phyloP scores from a whole-genome alignment of 306 rosid species.

The Quercus ilex region DNA sequence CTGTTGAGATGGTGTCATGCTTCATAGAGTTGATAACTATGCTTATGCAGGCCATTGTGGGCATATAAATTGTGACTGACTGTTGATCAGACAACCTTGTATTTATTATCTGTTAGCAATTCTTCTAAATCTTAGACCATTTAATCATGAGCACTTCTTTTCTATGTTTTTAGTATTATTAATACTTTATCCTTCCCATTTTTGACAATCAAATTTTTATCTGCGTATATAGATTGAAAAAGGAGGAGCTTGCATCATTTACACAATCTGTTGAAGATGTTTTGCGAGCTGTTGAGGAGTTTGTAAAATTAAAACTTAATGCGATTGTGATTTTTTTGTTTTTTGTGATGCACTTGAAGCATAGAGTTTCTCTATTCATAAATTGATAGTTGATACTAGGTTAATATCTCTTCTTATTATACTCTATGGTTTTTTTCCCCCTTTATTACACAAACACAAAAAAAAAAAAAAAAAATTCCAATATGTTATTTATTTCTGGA shows the following conservation, averaged over 20 bases:
- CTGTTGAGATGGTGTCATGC: not conserved
- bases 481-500: too few species aligned
- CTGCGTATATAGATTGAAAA: conserved; percentile 51
- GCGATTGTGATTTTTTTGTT: too few species aligned
- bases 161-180: not conserved
- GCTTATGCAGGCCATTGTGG: not conserved
- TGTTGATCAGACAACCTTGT: not conserved
- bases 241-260: conserved; percentile 63
- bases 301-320: conserved; percentile 35
- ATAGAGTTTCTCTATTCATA: too few species aligned
- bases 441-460: too few species aligned
- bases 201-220: not conserved
- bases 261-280: conserved; percentile 58
- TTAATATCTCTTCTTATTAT: too few species aligned
- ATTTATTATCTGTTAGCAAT: not conserved
- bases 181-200: not conserved
- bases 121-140: not conserved
- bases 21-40: not conserved
- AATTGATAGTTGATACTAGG: too few species aligned
- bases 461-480: too few species aligned
- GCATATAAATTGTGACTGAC: not conserved
- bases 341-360: too few species aligned
- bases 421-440: too few species aligned
- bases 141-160: not conserved
- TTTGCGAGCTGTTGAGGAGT: conserved; percentile 52